Evolutionary conservation across 179 eudicot genomes (phyloP).

Genomic region (Carnegiea gigantea): DNA sequence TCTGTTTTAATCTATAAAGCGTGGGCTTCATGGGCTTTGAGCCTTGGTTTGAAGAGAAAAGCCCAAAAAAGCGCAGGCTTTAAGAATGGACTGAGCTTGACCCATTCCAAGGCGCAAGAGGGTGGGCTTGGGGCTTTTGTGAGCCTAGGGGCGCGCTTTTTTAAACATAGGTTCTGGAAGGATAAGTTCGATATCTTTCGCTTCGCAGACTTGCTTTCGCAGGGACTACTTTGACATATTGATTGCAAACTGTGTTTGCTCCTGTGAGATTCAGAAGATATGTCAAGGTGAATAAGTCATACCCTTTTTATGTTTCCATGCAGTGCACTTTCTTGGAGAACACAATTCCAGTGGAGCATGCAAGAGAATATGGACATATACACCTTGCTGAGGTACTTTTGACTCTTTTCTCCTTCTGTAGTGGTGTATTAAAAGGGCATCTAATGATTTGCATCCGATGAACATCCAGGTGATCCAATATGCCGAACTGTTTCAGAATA

Average conservation of each 20-base stretch:
- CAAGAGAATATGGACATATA: constrained; percentile 87
- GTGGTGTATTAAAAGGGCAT: not conserved
- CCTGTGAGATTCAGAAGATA: constrained; percentile 1
- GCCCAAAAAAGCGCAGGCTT: too few relatives aligned
- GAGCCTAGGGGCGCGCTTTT: too few relatives aligned
- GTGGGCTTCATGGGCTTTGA: too few relatives aligned
- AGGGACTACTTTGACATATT: not conserved
- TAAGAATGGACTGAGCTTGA: too few relatives aligned
- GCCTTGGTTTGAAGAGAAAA: too few relatives aligned
- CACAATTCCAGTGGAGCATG: constrained; percentile 61
- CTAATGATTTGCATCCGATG: not conserved
- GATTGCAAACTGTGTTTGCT: not conserved
- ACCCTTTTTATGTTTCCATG: constrained; percentile 12
- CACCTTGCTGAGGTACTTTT: constrained; percentile 76
- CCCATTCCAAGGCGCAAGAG: too few relatives aligned
- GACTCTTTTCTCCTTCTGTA: not conserved
- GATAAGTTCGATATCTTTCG: not conserved
- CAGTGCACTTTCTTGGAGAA: constrained; percentile 81
- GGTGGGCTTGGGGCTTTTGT: too few relatives aligned
- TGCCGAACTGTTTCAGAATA: constrained; percentile 71
- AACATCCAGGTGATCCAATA: constrained; percentile 56
- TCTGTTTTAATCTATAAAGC: too few relatives aligned
- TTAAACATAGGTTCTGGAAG: not conserved
- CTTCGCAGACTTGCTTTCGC: not conserved
- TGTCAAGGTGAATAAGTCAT: not conserved